Conservation (phyloP, 371 early-diverging fungal species). For the Mortierella sp. region DNA sequence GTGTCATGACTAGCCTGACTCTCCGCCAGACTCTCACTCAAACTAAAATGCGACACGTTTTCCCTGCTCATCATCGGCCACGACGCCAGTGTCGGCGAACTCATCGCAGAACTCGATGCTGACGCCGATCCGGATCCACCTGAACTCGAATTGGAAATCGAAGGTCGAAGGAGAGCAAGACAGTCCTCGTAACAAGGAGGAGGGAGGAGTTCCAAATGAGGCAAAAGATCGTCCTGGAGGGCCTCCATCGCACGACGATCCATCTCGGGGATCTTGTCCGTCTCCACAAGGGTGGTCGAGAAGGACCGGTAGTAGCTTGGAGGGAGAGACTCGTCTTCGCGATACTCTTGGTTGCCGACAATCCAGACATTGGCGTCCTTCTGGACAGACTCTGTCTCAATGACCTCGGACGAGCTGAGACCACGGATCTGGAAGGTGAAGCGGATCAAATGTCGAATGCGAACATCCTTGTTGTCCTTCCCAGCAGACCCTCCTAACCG, state of each 20-base stretch:
- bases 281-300: constrained; percentile 32
- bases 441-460: constrained; percentile 32
- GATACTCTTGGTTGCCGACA: constrained; percentile 41
- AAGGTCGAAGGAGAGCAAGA: constrained; percentile 10
- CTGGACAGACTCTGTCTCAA: constrained; percentile 23
- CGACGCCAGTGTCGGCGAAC: constrained; percentile 11
- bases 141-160: too few relatives aligned
- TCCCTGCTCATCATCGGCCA: not conserved
- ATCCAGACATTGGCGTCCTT: constrained; percentile 33
- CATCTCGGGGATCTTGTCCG: constrained; percentile 37
- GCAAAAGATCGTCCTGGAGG: constrained; percentile 23
- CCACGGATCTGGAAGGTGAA: constrained; percentile 25
- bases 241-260: constrained; percentile 43
- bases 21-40: constrained; percentile 17
- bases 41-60: constrained; percentile 22
- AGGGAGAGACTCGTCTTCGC: constrained; percentile 28
- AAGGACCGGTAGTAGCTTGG: constrained; percentile 54
- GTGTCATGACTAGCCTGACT: constrained; percentile 14
- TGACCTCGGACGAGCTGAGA: not conserved
- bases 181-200: constrained; percentile 36
- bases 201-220: too few relatives aligned
- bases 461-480: constrained; percentile 6
- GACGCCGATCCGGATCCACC: not conserved
- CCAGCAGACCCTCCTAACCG: not conserved
- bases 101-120: not conserved